Base-by-base conservation (phyloP, 352 stramenopile genomes). In the Pythium plurisporium region DNA sequence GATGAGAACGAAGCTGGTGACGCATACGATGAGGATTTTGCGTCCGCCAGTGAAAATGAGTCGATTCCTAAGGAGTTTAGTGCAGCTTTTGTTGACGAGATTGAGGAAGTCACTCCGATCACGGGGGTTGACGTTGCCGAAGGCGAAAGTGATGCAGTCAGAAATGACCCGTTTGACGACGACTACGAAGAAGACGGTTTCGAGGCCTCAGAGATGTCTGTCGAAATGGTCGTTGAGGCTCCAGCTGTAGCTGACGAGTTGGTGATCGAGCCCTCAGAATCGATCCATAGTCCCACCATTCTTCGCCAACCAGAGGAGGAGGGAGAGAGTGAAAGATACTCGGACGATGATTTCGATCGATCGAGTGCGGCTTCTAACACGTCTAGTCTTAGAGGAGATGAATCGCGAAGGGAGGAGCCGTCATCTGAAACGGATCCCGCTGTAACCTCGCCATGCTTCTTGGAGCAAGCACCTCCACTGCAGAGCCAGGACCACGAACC, bases 331-430 rank as follows among this genome's bases (percentile, higher is more conserved):
- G 44, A 55, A 3, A 5, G 41, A 33, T 41, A 65, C 9, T 70
- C 67, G 11, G 69, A 82, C 27, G 76, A 82, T 27, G 74, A 69
- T 7, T 87, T 85, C 34, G 73, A 74, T 34, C 15, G 11, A 38
- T 47, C 27, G 3, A 37, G 19, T 19, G 23, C 36, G 20, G 12
- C 34, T 20, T 31, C 53, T 20, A 19, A 33, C n/a, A 36, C 26
- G 11, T 9, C 5, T n/a, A n/a, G n/a, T n/a, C n/a, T n/a, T n/a
- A n/a, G n/a, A n/a, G n/a, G n/a, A n/a, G n/a, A n/a, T n/a, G n/a
- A n/a, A n/a, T 9, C 22, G 8, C 42, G 11, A 5, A 22, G 15
- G 11, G 20, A 11, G 15, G 17, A 55, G 31, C 20, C 17, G 34
- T 1, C 14, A 12, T 10, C 38, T 44, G 23, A n/a, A 15, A n/a